phyloP scores from a whole-genome alignment of 192 early-diverging fungal species.

The Linnemannia schmuckeri region DNA sequence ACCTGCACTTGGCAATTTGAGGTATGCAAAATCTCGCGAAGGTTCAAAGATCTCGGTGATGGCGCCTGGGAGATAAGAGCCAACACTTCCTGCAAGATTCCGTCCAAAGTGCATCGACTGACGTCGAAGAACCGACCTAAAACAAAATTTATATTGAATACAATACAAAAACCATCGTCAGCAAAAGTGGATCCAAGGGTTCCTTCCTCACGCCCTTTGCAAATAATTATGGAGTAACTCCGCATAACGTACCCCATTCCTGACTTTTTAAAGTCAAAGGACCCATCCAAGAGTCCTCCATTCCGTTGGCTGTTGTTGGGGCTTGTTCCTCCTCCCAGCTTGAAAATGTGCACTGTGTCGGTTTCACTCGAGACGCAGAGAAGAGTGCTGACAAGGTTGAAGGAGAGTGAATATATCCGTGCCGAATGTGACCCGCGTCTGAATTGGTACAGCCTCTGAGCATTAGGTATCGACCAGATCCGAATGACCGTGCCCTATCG shows the following conservation, averaged over 20 bases:
- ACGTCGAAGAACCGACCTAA: conserved; percentile 64
- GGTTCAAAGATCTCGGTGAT: conserved; percentile 96
- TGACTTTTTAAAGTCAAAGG: conserved; percentile 2
- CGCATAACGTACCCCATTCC: conserved; percentile 12
- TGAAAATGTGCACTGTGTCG: conserved; percentile 96
- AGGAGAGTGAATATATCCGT: conserved; percentile 90
- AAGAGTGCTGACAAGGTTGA: conserved; percentile 77
- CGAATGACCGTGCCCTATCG: conserved; percentile 91
- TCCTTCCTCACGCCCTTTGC: background rate
- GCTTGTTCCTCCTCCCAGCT: conserved; percentile 38
- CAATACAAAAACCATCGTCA: conserved; percentile 9
- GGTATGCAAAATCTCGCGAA: conserved; percentile 91
- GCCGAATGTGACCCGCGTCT: conserved; percentile 93
- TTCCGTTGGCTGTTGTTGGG: background rate
- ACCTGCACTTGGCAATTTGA: conserved; percentile 84
- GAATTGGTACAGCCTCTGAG: conserved; percentile 90
- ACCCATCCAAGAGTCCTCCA: conserved; percentile 1
- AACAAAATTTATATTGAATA: background rate
- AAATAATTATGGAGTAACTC: background rate
- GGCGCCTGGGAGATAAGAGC: conserved; percentile 85
- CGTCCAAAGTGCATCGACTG: conserved; percentile 69
- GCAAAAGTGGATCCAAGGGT: background rate
- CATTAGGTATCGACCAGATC: conserved; percentile 88
- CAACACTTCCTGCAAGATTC: conserved; percentile 80
- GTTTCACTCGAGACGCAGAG: conserved; percentile 90